Percentiles rank a stretch among this genome's conserved stretches.
These are phyloP conservation scores for Erodium moschatum DNA, from an alignment of 441 rosid species.

Conservation along the genomic window DNA sequence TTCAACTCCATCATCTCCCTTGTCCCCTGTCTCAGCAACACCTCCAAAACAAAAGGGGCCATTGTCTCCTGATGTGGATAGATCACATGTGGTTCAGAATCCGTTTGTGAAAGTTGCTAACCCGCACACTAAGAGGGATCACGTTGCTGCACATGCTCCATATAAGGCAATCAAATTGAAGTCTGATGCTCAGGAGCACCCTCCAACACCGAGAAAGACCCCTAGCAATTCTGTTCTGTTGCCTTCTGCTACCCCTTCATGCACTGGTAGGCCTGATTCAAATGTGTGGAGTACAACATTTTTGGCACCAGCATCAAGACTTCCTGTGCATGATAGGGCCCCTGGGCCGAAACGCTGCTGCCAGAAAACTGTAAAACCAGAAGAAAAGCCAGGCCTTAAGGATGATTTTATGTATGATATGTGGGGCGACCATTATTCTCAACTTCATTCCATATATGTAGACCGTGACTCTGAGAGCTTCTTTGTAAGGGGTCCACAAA, in stretches of 20 bases:
- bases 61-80: slow-evolving; percentile 29
- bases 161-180: slow-evolving; percentile 17
- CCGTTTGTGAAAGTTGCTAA: slow-evolving; percentile 27
- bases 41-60: slow-evolving; percentile 27
- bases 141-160: slow-evolving; percentile 23
- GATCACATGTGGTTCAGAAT: slow-evolving; percentile 24
- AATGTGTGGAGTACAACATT: slow-evolving; percentile 28
- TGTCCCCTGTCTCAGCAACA: slow-evolving; percentile 43
- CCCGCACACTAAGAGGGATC: slow-evolving; percentile 22
- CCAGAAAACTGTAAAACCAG: slow-evolving; percentile 28
- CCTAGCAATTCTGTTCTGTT: slow-evolving; percentile 30
- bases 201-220: slow-evolving; percentile 21
- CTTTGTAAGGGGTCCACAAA: slow-evolving; percentile 76
- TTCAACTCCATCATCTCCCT: slow-evolving; percentile 85
- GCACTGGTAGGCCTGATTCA: slow-evolving; percentile 26
- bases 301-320: slow-evolving; percentile 31
- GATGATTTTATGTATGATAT: slow-evolving; percentile 58
- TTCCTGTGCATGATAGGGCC: slow-evolving; percentile 68
- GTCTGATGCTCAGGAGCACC: slow-evolving; percentile 23
- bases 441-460: slow-evolving; percentile 32
- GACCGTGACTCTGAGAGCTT: slow-evolving; percentile 55
- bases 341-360: slow-evolving; percentile 46
- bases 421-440: slow-evolving; percentile 81
- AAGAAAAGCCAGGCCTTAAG: slow-evolving; percentile 25
- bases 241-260: slow-evolving; percentile 47